Evolutionary conservation across 306 rosid genomes (phyloP).

Genomic region (Glycine latifolia): DNA sequence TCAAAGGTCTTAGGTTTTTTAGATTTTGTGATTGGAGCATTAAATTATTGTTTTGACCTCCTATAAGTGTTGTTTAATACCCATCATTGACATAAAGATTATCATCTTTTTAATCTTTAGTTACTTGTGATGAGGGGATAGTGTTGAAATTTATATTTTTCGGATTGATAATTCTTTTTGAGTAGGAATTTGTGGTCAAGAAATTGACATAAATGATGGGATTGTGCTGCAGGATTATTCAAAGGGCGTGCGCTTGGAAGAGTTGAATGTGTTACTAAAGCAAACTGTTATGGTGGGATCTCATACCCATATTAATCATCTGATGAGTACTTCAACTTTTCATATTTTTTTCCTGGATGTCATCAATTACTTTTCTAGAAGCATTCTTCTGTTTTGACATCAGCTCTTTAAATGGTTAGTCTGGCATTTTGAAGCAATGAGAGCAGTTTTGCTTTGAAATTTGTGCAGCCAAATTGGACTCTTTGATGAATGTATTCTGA

Average conservation of each 20-base stretch:
- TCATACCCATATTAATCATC: slow-evolving; percentile 32
- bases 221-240: slow-evolving; percentile 84
- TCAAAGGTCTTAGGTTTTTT: slow-evolving; percentile 6
- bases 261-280: slow-evolving; percentile 90
- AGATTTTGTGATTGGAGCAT: slow-evolving; percentile 28
- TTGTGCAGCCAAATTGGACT: slow-evolving; percentile 11
- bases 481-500: slow-evolving; percentile 31
- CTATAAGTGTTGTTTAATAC: slow-evolving; percentile 9
- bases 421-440: slow-evolving; percentile 5
- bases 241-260: slow-evolving; percentile 90
- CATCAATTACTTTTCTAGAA: slow-evolving; percentile 9
- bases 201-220: slow-evolving; percentile 36
- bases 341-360: background rate
- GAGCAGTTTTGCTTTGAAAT: background rate
- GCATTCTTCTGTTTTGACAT: background rate
- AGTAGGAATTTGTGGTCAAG: slow-evolving; percentile 29
- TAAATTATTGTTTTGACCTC: slow-evolving; percentile 35
- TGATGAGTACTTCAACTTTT: slow-evolving; percentile 26
- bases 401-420: slow-evolving; percentile 12
- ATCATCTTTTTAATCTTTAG: slow-evolving; percentile 15
- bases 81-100: background rate
- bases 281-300: slow-evolving; percentile 89
- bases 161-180: slow-evolving; percentile 32
- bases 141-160: background rate
- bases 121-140: slow-evolving; percentile 21